These are phyloP conservation scores for Luvunga scandens DNA, from an alignment of 345 rosid genomes.

Conservation along the genomic window DNA sequence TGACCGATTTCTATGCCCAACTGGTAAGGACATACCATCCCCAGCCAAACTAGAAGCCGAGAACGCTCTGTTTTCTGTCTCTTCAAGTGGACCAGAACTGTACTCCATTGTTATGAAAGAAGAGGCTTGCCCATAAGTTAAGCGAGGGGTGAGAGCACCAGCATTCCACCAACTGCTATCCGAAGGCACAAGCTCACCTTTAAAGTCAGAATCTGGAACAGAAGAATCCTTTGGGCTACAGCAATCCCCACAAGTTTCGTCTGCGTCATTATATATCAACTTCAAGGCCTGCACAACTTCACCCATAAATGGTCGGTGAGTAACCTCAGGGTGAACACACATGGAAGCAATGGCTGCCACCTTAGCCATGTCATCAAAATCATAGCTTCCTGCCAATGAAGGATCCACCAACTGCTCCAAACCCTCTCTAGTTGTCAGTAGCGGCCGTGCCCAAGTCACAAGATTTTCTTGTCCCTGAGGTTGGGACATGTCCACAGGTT, in stretches of 20 bases:
- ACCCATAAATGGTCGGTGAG: slow-evolving; percentile 97
- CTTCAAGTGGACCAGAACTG: slow-evolving; percentile 83
- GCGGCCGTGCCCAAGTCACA: slow-evolving; percentile 95
- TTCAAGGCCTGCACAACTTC: slow-evolving; percentile 99
- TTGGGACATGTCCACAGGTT: slow-evolving; percentile 99
- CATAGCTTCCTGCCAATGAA: slow-evolving; percentile 63
- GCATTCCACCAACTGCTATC: slow-evolving; percentile 98
- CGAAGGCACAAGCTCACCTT: slow-evolving; percentile 69
- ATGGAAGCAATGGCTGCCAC: slow-evolving; percentile 98
- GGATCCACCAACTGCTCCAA: slow-evolving; percentile 86
- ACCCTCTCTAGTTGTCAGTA: slow-evolving; percentile 82
- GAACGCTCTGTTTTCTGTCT: slow-evolving; percentile 63
- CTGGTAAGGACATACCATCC: slow-evolving; percentile 46
- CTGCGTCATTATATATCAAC: slow-evolving; percentile 82
- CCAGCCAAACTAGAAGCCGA: slow-evolving; percentile 57
- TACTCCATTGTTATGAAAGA: slow-evolving; percentile 94
- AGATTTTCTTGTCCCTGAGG: slow-evolving; percentile 96
- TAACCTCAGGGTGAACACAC: slow-evolving; percentile 96
- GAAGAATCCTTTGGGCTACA: slow-evolving; percentile 93
- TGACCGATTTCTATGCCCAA: slow-evolving; percentile 77
- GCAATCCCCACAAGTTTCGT: slow-evolving; percentile 74
- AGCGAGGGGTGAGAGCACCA: slow-evolving; percentile 58
- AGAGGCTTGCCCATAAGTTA: slow-evolving; percentile 72
- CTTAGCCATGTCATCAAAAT: slow-evolving; percentile 91
- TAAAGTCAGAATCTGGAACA: slow-evolving; percentile 67